Evolutionary conservation across 306 rosid genomes (phyloP).

Genomic region (Luffa aegyptiaca): DNA sequence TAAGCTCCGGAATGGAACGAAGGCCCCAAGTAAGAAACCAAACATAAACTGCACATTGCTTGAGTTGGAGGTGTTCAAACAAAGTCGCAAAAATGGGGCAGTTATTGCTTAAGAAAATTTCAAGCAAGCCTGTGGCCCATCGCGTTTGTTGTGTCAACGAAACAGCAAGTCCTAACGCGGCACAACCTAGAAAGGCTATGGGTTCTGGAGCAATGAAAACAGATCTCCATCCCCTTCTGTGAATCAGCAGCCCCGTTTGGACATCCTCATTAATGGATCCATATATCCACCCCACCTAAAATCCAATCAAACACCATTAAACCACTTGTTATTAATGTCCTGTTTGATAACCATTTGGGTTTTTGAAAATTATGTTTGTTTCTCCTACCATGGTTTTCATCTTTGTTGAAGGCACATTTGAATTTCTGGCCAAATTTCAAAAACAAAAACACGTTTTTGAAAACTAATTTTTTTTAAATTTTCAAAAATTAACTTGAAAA

Average conservation of each 20-base stretch:
- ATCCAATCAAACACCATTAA: not conserved
- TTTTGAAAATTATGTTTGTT: no score
- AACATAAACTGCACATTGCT: conserved; percentile 15
- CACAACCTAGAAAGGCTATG: conserved; percentile 36
- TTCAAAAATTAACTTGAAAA: no score
- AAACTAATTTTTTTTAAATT: no score
- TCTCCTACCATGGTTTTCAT: no score
- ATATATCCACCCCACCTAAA: conserved; percentile 31
- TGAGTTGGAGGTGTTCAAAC: conserved; percentile 6
- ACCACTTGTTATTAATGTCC: no score
- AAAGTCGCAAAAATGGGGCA: conserved; percentile 6
- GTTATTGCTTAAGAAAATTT: conserved; percentile 15
- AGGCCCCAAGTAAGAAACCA: conserved; percentile 8
- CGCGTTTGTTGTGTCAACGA: conserved; percentile 54
- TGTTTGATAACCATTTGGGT: no score
- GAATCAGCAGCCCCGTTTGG: conserved; percentile 36
- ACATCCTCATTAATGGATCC: conserved; percentile 44
- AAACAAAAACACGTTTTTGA: no score
- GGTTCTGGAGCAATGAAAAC: conserved; percentile 16
- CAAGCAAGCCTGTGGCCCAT: conserved; percentile 32
- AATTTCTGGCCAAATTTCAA: no score
- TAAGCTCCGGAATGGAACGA: conserved; percentile 9
- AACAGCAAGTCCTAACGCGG: conserved; percentile 30
- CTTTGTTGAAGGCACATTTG: no score
- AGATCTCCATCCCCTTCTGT: conserved; percentile 45